Evolutionary conservation across 345 rosid genomes (phyloP).

Genomic region (Cardamine resedifolia): DNA sequence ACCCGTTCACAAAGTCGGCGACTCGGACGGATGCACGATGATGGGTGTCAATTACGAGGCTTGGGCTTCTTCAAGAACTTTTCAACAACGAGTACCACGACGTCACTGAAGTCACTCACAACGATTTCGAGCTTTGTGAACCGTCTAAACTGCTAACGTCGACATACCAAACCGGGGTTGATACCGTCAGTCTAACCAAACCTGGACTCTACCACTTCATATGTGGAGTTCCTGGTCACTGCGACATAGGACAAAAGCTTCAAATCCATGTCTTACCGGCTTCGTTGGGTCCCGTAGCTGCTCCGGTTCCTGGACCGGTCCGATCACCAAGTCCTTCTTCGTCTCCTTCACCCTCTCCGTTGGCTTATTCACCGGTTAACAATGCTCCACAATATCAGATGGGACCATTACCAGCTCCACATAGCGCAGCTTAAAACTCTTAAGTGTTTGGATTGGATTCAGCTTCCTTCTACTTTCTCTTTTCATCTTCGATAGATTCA

Average conservation of each 20-base stretch:
- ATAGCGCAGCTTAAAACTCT: not conserved
- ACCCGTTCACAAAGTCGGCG: slow-evolving; percentile 11
- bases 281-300: slow-evolving; percentile 5
- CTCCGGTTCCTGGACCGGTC: not conserved
- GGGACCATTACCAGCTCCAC: slow-evolving; percentile 18
- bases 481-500: not conserved
- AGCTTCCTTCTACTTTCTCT: not conserved
- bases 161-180: slow-evolving; percentile 3
- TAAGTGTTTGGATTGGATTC: not conserved
- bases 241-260: slow-evolving; percentile 8
- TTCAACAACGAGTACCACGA: not conserved
- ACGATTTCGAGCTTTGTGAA: not conserved
- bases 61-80: slow-evolving; percentile 26
- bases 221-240: slow-evolving; percentile 15
- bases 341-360: slow-evolving; percentile 11
- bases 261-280: not conserved
- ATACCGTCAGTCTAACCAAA: not conserved
- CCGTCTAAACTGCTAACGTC: not conserved
- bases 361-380: slow-evolving; percentile 5
- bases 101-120: slow-evolving; percentile 5
- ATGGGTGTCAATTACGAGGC: not conserved
- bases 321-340: not conserved
- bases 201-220: slow-evolving; percentile 11
- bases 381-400: slow-evolving; percentile 4
- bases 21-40: slow-evolving; percentile 4